phyloP scores from a whole-genome alignment of 73 alveolate species.

The Paramecium bursaria region DNA sequence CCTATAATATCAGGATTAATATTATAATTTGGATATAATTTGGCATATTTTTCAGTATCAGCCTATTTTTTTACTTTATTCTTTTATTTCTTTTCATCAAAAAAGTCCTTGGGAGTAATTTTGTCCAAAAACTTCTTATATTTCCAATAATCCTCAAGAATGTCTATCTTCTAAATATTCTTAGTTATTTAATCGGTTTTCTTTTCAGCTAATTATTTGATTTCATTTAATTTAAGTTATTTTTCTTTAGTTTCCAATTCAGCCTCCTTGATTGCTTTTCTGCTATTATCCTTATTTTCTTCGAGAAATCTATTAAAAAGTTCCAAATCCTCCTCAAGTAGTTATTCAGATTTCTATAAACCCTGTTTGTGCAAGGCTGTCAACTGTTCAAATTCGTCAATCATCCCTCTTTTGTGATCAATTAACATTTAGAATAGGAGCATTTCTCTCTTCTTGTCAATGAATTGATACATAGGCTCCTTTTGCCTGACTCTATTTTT shows the following conservation, averaged over 20 bases:
- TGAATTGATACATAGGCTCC: slow-evolving; percentile 65
- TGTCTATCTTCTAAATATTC: slow-evolving; percentile 45
- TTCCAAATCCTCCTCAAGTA: slow-evolving; percentile 67
- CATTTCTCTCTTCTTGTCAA: slow-evolving; percentile 67
- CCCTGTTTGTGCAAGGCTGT: slow-evolving; percentile 59
- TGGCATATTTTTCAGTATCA: slow-evolving; percentile 4
- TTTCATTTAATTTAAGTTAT: slow-evolving; percentile 54
- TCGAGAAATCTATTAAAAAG: slow-evolving; percentile 56
- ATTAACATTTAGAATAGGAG: slow-evolving; percentile 60
- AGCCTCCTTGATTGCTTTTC: slow-evolving; percentile 65
- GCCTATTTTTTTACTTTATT: neutral
- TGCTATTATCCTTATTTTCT: slow-evolving; percentile 55
- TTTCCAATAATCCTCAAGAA: slow-evolving; percentile 51
- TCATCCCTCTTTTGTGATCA: slow-evolving; percentile 57
- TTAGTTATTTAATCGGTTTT: slow-evolving; percentile 57
- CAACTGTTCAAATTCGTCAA: slow-evolving; percentile 60
- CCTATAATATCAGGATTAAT: slow-evolving; percentile 42
- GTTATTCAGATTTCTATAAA: slow-evolving; percentile 51
- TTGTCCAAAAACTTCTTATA: slow-evolving; percentile 58
- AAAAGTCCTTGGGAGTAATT: slow-evolving; percentile 61
- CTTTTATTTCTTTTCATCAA: slow-evolving; percentile 12
- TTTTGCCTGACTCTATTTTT: slow-evolving; percentile 61
- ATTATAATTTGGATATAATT: neutral
- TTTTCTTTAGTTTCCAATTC: slow-evolving; percentile 62
- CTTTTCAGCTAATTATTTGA: slow-evolving; percentile 31